Evolutionary conservation across 306 rosid species (phyloP).

Genomic region (Biancaea sappan): DNA sequence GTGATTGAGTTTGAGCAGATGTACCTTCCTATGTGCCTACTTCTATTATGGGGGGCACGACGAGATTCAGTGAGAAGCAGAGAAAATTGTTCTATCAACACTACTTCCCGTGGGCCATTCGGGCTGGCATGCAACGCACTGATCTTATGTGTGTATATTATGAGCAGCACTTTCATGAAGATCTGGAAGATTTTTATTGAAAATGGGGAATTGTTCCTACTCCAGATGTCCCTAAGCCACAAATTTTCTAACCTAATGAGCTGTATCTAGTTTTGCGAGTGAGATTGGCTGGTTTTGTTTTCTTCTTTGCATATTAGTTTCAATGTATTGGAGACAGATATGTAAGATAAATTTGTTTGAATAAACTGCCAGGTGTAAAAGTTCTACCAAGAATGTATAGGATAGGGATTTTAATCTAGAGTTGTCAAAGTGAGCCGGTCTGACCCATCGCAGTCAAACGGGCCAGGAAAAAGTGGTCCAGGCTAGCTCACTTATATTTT

Average conservation of each 20-base stretch:
- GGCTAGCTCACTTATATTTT: too few species aligned
- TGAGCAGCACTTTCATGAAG: conserved; percentile 84
- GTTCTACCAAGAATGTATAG: neutral
- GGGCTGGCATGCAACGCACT: conserved; percentile 73
- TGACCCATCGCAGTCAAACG: too few species aligned
- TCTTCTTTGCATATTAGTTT: neutral
- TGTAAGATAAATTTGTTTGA: neutral
- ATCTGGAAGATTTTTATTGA: conserved; percentile 73
- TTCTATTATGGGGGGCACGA: conserved; percentile 67
- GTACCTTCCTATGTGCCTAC: conserved; percentile 69
- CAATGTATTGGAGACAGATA: neutral
- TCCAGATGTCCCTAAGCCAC: conserved; percentile 48
- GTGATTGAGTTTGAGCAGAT: conserved; percentile 74
- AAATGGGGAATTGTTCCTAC: conserved; percentile 80
- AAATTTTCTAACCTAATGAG: conserved; percentile 16
- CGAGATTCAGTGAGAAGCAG: conserved; percentile 74
- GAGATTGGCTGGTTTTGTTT: too few species aligned
- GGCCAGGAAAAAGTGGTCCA: too few species aligned
- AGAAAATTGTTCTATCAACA: conserved; percentile 70
- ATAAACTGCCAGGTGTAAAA: conserved; percentile 10
- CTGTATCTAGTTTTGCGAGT: too few species aligned
- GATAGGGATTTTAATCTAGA: neutral
- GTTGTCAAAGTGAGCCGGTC: too few species aligned
- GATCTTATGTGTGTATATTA: conserved; percentile 89
- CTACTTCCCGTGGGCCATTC: conserved; percentile 88